A percentile compares a stretch with the other conserved stretches of the same genome.
Conservation (phyloP, 140 eudicot species). For the Stevia rebaudiana region DNA sequence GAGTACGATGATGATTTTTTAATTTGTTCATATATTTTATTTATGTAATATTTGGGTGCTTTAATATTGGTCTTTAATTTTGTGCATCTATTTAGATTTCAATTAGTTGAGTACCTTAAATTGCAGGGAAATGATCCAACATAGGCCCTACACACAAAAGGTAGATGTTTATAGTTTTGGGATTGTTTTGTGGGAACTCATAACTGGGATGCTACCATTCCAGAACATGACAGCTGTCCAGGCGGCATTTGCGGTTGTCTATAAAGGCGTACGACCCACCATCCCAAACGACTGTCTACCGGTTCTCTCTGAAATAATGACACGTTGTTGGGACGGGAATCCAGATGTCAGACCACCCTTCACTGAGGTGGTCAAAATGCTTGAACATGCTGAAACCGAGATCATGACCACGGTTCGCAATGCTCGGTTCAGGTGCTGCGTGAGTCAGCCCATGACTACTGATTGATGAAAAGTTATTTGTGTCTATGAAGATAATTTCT, state of each 20-base stretch:
- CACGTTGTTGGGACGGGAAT: conserved; percentile 82
- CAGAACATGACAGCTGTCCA: conserved; percentile 97
- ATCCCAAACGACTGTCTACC: conserved; percentile 84
- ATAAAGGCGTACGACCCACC: conserved; percentile 83
- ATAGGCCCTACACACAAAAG: conserved; percentile 86
- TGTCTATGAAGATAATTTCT: too few relatives aligned
- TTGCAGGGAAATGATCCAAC: conserved; percentile 97
- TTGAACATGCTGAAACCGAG: conserved; percentile 72
- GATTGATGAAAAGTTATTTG: too few relatives aligned
- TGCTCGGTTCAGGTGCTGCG: conserved; percentile 90
- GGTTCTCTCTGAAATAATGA: conserved; percentile 73
- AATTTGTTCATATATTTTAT: too few relatives aligned
- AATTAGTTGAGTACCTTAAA: neutral
- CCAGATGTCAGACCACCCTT: conserved; percentile 77
- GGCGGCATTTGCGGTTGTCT: conserved; percentile 93
- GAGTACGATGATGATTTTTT: too few relatives aligned
- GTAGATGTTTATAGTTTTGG: conserved; percentile 95
- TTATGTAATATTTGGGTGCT: too few relatives aligned
- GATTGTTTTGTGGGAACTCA: conserved; percentile 88
- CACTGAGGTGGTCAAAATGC: conserved; percentile 66
- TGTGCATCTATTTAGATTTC: neutral
- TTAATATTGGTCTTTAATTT: too few relatives aligned
- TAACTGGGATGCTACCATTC: conserved; percentile 98
- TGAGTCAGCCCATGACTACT: conserved; percentile 81
- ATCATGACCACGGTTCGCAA: conserved; percentile 74